Percentiles rank a stretch among this genome's conserved stretches.
Conservation (phyloP, 208 protist species). For the Leishmania major region DNA sequence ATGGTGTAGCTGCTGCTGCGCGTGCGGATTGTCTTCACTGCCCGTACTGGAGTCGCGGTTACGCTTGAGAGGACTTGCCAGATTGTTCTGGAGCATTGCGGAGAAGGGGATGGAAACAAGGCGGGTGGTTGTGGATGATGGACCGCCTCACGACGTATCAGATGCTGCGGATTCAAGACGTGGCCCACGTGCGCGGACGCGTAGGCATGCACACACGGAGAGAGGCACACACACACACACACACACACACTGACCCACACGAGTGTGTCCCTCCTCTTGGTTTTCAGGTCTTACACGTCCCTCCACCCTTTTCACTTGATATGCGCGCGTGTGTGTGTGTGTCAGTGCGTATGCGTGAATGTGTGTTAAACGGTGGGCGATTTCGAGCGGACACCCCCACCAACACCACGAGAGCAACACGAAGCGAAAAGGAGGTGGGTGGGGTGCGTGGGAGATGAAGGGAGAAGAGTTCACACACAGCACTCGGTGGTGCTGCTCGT, state of each 20-base stretch:
- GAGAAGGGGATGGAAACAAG: not conserved
- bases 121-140: not conserved
- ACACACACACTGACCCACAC: constrained; percentile 3
- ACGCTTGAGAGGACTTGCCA: constrained; percentile 31
- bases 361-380: no score
- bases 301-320: no score
- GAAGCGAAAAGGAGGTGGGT: no score
- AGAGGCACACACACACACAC: constrained; percentile 12
- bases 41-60: constrained; percentile 12
- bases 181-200: not conserved
- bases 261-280: not conserved
- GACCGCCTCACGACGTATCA: not conserved
- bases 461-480: no score
- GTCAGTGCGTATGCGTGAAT: no score
- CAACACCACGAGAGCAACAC: no score
- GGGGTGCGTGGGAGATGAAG: no score
- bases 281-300: no score
- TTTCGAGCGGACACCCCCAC: no score
- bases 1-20: constrained; percentile 5
- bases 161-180: not conserved
- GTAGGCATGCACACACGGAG: not conserved
- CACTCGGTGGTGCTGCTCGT: no score
- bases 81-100: constrained; percentile 16
- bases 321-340: no score
- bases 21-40: constrained; percentile 9